These are phyloP conservation scores for Kazachstania bromeliacearum DNA, from an alignment of 805 yeast genomes.

Conservation along the genomic window DNA sequence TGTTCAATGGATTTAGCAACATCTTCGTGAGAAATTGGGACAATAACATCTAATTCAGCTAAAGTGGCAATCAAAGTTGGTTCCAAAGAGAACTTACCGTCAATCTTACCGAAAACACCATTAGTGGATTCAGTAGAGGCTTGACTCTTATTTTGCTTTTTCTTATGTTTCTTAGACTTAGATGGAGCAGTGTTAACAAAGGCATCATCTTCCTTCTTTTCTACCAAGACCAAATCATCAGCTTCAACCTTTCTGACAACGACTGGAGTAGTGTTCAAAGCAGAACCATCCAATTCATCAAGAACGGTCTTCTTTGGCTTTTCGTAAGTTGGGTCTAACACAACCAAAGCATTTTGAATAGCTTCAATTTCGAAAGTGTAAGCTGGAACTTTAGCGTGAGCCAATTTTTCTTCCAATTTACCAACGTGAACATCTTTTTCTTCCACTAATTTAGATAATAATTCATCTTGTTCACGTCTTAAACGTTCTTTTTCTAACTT, in stretches of 20 bases:
- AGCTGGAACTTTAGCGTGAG: constrained; percentile 73
- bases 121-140: constrained; percentile 2
- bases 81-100: constrained; percentile 58
- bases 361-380: constrained; percentile 67
- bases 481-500: constrained; percentile 66
- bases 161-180: constrained; percentile 42
- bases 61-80: constrained; percentile 71
- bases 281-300: constrained; percentile 25
- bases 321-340: constrained; percentile 73
- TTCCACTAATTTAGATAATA: constrained; percentile 36
- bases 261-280: constrained; percentile 21
- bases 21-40: constrained; percentile 72
- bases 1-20: constrained; percentile 53
- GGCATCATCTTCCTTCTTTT: constrained; percentile 47
- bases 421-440: constrained; percentile 45
- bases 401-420: constrained; percentile 60
- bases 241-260: constrained; percentile 52
- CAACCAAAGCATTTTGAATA: constrained; percentile 60
- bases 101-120: constrained; percentile 11
- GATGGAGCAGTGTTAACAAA: constrained; percentile 38
- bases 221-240: constrained; percentile 41
- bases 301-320: constrained; percentile 37
- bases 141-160: constrained; percentile 24
- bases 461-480: constrained; percentile 49
- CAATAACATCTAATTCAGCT: constrained; percentile 62